Evolutionary conservation across 73 alveolate genomes (phyloP), one percentile per base, ranked within the genome.

Genomic region (Paraurostyla sp.): DNA sequence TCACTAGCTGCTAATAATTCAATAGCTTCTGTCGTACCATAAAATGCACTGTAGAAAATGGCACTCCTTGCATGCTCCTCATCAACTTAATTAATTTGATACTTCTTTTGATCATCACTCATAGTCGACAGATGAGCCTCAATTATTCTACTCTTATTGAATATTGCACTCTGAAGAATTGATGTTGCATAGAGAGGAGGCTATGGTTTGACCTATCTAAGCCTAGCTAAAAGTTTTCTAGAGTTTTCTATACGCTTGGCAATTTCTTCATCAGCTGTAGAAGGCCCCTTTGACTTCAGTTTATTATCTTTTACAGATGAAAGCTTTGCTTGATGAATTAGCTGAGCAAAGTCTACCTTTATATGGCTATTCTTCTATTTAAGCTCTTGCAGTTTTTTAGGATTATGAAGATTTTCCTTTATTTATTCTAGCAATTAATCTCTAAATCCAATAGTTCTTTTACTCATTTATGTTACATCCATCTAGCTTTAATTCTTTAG

Each of bases 71-170:
- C 38, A 32, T 56, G 58, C n/a, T 81, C 62, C 25, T 78, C 89
- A 65, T 83, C 92, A 7, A 29, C 6, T 27, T 59, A 25, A 36
- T 82, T 82, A 22, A 69, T 41, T 54, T 56, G 20, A 23, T 54
- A 22, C 42, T 23, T 56, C 35, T 41, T 38, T 18, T 1, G 49
- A 33, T 87, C 93, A 52, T 46, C 76, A 16, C 22, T 25, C 73
- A 65, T 42, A 16, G 89, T 56, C 20, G 65, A n/a, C 40, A 87
- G 65, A 23, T 49, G 84, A 0, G 93, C 93, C 33, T 87, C 93
- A 38, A 87, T 49, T 27, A 76, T 43, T 27, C 87, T 71, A 16
- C 63, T 23, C 23, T 87, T 87, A 43, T 87, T 87, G 52, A 20
- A 22, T 0, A 87, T 71, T 0, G 93, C 82, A 1, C 89, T 85